A percentile compares a stretch with the other conserved stretches of the same genome.
Conservation (phyloP, 2,329 filamentous ascomycete species). For the Fusarium piperis region DNA sequence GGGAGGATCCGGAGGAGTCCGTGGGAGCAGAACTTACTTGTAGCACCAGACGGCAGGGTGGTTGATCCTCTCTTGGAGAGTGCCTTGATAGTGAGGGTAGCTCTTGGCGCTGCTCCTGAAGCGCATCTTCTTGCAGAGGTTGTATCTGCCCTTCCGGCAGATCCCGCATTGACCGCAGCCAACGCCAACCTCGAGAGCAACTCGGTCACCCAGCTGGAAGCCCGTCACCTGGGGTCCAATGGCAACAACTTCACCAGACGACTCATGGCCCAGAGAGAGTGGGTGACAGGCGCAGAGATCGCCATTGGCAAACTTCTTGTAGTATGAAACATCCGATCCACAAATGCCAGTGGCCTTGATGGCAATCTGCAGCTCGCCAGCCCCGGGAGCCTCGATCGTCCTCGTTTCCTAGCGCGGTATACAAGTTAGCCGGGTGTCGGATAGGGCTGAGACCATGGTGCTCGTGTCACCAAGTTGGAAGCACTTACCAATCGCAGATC, state of each 20-base stretch:
- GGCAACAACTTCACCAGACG: constrained; percentile 66
- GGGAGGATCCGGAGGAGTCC: neutral
- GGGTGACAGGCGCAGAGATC: constrained; percentile 74
- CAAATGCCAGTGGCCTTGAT: constrained; percentile 75
- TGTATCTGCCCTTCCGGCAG: constrained; percentile 66
- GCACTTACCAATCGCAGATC: constrained; percentile 66
- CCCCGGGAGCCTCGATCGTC: constrained; percentile 56
- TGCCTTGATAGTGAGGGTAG: constrained; percentile 71
- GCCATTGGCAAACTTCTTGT: constrained; percentile 77
- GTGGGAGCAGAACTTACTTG: constrained; percentile 55
- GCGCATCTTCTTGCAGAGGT: constrained; percentile 69
- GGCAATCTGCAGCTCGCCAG: constrained; percentile 70
- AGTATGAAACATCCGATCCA: constrained; percentile 76
- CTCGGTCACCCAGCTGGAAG: constrained; percentile 65
- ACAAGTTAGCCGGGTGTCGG: constrained; percentile 29
- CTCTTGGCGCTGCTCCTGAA: constrained; percentile 71
- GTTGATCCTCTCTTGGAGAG: constrained; percentile 70
- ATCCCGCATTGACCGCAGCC: constrained; percentile 62
- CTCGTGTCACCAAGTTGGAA: constrained; percentile 6
- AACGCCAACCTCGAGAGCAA: constrained; percentile 67
- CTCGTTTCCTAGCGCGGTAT: constrained; percentile 57
- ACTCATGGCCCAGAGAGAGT: constrained; percentile 72
- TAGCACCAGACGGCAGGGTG: constrained; percentile 71
- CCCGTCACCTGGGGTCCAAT: constrained; percentile 63
- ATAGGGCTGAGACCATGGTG: constrained; percentile 35